A percentile compares a stretch with the other conserved stretches of the same genome.
phyloP scores from a whole-genome alignment of 345 rosid species.

The Eucalyptus erythrocorys region DNA sequence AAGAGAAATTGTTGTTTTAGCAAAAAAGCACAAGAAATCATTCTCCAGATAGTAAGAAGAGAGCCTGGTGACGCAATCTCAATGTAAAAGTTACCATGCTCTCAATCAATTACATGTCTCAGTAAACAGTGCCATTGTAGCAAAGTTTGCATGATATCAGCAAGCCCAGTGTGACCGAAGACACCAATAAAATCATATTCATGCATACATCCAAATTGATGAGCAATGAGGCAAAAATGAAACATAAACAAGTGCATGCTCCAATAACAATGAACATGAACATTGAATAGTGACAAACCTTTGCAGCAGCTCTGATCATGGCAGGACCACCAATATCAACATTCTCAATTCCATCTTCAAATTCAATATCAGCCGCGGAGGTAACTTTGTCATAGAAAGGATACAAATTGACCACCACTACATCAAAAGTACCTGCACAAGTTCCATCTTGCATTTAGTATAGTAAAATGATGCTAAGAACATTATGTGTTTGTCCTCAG shows the following conservation, averaged over 20 bases:
- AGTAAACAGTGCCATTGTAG: background rate
- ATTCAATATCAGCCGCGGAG: slow-evolving; percentile 47
- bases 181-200: background rate
- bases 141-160: background rate
- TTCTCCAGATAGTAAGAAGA: background rate
- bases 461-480: background rate
- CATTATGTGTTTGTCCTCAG: background rate
- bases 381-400: slow-evolving; percentile 91
- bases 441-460: background rate
- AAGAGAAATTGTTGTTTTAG: background rate
- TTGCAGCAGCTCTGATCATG: slow-evolving; percentile 98
- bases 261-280: background rate
- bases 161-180: background rate
- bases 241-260: background rate
- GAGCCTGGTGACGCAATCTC: background rate
- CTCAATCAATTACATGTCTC: background rate
- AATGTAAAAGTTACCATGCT: background rate
- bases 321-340: slow-evolving; percentile 96
- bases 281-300: slow-evolving; percentile 20
- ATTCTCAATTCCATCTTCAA: slow-evolving; percentile 92
- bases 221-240: background rate
- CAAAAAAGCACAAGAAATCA: background rate
- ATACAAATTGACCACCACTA: slow-evolving; percentile 90
- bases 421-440: slow-evolving; percentile 72
- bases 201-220: background rate